phyloP scores from a whole-genome alignment of 441 rosid genomes.

The Erodium moschatum region DNA sequence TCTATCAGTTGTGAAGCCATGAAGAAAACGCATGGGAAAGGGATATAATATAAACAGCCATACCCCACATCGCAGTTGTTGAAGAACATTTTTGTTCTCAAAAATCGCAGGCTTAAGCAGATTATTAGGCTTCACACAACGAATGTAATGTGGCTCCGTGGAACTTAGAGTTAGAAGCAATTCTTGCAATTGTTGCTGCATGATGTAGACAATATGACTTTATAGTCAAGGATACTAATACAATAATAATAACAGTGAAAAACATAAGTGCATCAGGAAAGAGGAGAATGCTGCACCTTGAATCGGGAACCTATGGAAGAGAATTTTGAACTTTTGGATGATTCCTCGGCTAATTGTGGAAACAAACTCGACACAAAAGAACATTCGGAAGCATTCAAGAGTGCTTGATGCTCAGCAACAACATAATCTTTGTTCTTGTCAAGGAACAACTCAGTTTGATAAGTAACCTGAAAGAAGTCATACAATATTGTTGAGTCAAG shows the following conservation, averaged over 20 bases:
- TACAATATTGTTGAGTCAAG: constrained; percentile 2
- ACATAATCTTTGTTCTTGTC: constrained; percentile 99
- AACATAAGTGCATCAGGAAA: constrained; percentile 6
- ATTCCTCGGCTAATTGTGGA: constrained; percentile 65
- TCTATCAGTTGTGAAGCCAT: constrained; percentile 21
- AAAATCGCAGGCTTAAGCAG: constrained; percentile 94
- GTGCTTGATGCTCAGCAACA: constrained; percentile 96
- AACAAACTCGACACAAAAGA: constrained; percentile 81
- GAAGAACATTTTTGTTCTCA: constrained; percentile 78
- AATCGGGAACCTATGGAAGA: constrained; percentile 97
- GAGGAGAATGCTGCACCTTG: constrained; percentile 51
- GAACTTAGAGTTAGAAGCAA: constrained; percentile 92
- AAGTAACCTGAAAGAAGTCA: constrained; percentile 66
- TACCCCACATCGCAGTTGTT: constrained; percentile 98
- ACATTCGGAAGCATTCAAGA: constrained; percentile 79
- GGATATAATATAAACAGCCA: constrained; percentile 24
- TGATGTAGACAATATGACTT: constrained; percentile 24
- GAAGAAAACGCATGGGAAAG: constrained; percentile 31
- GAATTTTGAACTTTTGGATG: constrained; percentile 81
- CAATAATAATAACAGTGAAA: background rate
- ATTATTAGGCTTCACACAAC: constrained; percentile 98
- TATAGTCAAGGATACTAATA: constrained; percentile 12
- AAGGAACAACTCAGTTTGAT: constrained; percentile 90
- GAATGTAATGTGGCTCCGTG: constrained; percentile 96
- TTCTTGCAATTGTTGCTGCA: constrained; percentile 86